Evolutionary conservation across 805 yeast genomes (phyloP), one percentile per base, ranked within the genome.

Genomic region (Wickerhamomyces bisporus): DNA sequence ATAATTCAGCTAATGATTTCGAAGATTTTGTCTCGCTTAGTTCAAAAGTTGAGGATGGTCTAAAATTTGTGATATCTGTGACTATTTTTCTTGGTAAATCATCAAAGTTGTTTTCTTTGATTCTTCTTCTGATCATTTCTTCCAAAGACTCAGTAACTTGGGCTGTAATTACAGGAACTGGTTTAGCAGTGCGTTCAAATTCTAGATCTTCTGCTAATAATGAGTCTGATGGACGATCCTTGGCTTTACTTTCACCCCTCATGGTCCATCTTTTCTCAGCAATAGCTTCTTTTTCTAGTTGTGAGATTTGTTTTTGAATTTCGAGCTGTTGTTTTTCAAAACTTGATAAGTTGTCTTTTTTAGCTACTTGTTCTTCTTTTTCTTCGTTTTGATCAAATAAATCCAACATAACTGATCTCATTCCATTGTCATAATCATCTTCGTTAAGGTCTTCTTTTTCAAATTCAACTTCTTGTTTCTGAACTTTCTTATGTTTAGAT

Each of bases 231-330:
- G 95, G 95, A 56, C 98, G 73, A 48, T 81, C 83, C 44, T 73
- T 77, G 2, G 88, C 85, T 41, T 75, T 73, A 2, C 86, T 88
- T 63, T 93, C 98, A 63, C 98, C 98, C 52, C 80, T 83, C 76
- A 91, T 72, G 7, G 95, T 79, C 98, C 98, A 91, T 52, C 79
- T 79, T 65, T 93, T 91, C 41, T 83, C 91, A 4, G 89, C 93
- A 23, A 91, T 79, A 14, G 93, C 81, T 58, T 89, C 97, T 32
- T 79, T 77, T 62, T 91, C 98, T 35, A 89, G 68, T 49, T 74
- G 70, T 26, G 74, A 74, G 43, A 93, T 93, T 61, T 93, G 95
- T 26, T 73, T 70, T 52, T 81, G 85, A 19, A 93, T 68, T 42
- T 76, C 77, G 36, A 69, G 67, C 60, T 91, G 97, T 58, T 87